Evolutionary conservation across 208 protist species (phyloP), one percentile per base, ranked within the genome.

Genomic region (Wallacemonas rigidus): DNA sequence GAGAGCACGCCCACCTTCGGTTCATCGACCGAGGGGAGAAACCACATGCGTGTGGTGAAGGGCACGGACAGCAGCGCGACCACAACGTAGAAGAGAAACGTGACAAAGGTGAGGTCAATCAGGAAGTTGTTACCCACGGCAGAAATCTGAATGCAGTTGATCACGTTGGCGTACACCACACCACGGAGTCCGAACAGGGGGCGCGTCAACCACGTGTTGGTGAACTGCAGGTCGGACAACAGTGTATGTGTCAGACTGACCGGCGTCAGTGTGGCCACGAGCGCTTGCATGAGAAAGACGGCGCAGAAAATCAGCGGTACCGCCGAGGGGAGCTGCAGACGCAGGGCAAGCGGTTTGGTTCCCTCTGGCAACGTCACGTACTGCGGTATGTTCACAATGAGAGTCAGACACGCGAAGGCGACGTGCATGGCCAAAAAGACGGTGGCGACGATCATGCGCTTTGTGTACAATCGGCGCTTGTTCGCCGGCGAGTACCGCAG

Each of bases 21-120:
- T 71, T 95, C 87, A 63, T 92, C 84, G 4, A 91, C 36, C 0
- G 90, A 95, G 0, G 84, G 80, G n/a, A 95, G 74, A 47, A 95
- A 87, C 86, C 87, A 95, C 35, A 89, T 67, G 35, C 83, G 90
- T 7, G 90, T 85, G 2, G 87, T 93, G 69, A 92, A 95, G 2
- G 90, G 87, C 38, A 85, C 73, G 36, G 87, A 87, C 2, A 91
- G 69, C n/a, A 86, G 39, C 4, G 72, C 67, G n/a, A 93, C 69
- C 2, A 91, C n/a, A 40, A 88, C 35, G 60, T 92, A 90, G 12
- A 95, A 48, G 14, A 90, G 12, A 14, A 83, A 76, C 7, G 86
- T 90, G 65, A 76, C 71, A 45, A 75, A 84, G 67, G 72, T 76
- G 39, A 70, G 76, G 4, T 79, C 64, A 51, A 93, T 80, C 4